Conservation (phyloP, 2,329 filamentous ascomycete genomes). For the Penicillium sp. region DNA sequence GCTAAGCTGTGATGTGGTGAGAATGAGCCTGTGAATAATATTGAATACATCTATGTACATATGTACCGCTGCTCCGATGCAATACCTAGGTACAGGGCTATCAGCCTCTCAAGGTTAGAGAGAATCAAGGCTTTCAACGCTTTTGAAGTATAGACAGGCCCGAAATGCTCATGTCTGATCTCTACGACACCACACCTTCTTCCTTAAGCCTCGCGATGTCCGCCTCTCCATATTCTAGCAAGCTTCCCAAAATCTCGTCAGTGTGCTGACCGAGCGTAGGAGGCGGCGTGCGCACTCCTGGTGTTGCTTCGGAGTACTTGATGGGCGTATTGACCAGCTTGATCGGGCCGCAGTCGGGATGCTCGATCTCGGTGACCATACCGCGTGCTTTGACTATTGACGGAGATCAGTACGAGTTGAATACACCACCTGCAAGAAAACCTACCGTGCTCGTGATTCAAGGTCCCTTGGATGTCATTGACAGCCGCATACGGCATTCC, state of each 20-base stretch:
- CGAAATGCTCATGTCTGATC: background rate
- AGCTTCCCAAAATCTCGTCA: slow-evolving; percentile 63
- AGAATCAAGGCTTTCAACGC: no score
- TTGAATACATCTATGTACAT: no score
- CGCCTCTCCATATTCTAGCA: slow-evolving; percentile 57
- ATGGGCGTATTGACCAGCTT: slow-evolving; percentile 91
- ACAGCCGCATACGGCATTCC: slow-evolving; percentile 94
- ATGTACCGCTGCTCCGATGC: no score
- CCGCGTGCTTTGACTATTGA: slow-evolving; percentile 61
- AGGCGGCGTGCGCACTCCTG: slow-evolving; percentile 70
- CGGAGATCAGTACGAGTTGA: background rate
- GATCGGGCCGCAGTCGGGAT: slow-evolving; percentile 75
- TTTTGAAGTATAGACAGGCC: background rate
- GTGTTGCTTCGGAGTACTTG: slow-evolving; percentile 81
- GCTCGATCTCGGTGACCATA: slow-evolving; percentile 87
- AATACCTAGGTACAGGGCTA: no score
- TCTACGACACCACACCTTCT: slow-evolving; percentile 59
- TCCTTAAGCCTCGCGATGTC: slow-evolving; percentile 61
- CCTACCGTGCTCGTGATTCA: slow-evolving; percentile 78
- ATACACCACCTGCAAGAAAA: slow-evolving; percentile 1
- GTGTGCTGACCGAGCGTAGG: slow-evolving; percentile 87
- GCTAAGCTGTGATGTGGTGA: slow-evolving; percentile 26
- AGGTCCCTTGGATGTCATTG: slow-evolving; percentile 81
- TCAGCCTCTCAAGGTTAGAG: no score
- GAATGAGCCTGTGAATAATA: background rate